Base-by-base conservation (phyloP, 1,139 yeast species). In the Scheffersomyces parashehatae region DNA sequence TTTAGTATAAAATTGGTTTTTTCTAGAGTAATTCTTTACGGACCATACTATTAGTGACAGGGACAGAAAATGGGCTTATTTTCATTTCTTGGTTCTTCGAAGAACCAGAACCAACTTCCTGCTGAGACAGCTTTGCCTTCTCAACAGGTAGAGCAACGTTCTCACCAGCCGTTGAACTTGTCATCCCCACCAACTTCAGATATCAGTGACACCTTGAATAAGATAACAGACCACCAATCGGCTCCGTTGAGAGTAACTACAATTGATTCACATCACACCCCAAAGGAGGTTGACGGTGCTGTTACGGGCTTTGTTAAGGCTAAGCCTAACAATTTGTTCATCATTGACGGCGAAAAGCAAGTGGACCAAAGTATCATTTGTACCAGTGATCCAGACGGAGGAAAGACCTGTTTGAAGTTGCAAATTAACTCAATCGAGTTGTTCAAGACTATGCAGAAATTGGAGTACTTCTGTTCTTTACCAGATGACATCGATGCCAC, bases 401-500 rank as follows among this genome's bases (percentile, higher is more conserved):
- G 77, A 33, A 73, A 74, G 52, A 70, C 78, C 4, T 75, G 80
- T 48, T 61, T 75, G 47, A 72, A 71, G 49, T 62, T 75, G 48
- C 62, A 60, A 24, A 65, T 64, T 38, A 65, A 68, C 47, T 66
- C 70, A 36, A 59, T 73, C 36, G 67, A 70, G 46, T 60, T 75
- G 46, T 75, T 75, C 61, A 72, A 67, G 51, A 70, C 69, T 29
- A 75, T 75, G 80, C 79, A 75, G 47, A 62, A 60, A 36, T 58
- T 70, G 38, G 77, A 72, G 37, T 73, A 73, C 49, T 72, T 73
- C 49, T 74, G 78, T 48, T 70, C 76, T 3, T 69, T 73, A 48
- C 77, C 79, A 2, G 72, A 73, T 45, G 76, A 73, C 45, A 66
- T 73, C 40, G 67, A 70, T 48, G 76, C 78, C 35, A 73, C 79